A percentile compares a stretch with the other conserved stretches of the same genome.
phyloP scores from a whole-genome alignment of 306 rosid species.

The Purshia tridentata region DNA sequence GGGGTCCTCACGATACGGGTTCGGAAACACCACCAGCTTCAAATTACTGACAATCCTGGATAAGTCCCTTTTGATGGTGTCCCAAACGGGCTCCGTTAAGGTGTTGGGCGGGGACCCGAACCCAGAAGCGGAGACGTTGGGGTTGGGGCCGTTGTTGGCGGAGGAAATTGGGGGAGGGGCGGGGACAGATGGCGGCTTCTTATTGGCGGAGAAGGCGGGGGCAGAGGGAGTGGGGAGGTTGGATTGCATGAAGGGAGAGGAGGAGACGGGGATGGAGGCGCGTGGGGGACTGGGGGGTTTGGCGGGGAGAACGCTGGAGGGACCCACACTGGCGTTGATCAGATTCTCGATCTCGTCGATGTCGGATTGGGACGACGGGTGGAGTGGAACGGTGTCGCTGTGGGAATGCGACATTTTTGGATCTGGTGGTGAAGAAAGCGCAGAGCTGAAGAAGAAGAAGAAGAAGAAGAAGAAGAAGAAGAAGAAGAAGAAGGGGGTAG shows the following conservation, averaged over 20 bases:
- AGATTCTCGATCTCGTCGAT: slow-evolving; percentile 99
- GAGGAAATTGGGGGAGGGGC: slow-evolving; percentile 41
- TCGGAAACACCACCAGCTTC: slow-evolving; percentile 95
- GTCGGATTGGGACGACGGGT: slow-evolving; percentile 89
- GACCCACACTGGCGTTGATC: slow-evolving; percentile 55
- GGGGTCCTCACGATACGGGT: slow-evolving; percentile 92
- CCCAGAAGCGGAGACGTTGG: slow-evolving; percentile 36
- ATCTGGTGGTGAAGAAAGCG: too few species aligned
- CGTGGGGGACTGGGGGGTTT: slow-evolving; percentile 74
- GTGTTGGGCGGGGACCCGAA: slow-evolving; percentile 84
- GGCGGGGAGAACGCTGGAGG: slow-evolving; percentile 70
- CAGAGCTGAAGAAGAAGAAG: too few species aligned
- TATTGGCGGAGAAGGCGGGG: slow-evolving; percentile 20
- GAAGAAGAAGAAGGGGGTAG: neutral
- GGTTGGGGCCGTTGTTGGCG: slow-evolving; percentile 23
- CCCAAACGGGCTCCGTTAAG: slow-evolving; percentile 95
- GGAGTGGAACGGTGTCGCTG: slow-evolving; percentile 86
- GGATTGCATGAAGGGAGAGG: slow-evolving; percentile 50
- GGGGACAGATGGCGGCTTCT: slow-evolving; percentile 39
- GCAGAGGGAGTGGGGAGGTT: slow-evolving; percentile 35
- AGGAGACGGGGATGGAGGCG: slow-evolving; percentile 82
- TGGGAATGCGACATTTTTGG: slow-evolving; percentile 80
- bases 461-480: neutral
- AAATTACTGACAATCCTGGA: slow-evolving; percentile 87
- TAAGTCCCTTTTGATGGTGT: slow-evolving; percentile 92